Conservation (phyloP, 2,329 filamentous ascomycete species). For the Fragosphaeria purpurea region DNA sequence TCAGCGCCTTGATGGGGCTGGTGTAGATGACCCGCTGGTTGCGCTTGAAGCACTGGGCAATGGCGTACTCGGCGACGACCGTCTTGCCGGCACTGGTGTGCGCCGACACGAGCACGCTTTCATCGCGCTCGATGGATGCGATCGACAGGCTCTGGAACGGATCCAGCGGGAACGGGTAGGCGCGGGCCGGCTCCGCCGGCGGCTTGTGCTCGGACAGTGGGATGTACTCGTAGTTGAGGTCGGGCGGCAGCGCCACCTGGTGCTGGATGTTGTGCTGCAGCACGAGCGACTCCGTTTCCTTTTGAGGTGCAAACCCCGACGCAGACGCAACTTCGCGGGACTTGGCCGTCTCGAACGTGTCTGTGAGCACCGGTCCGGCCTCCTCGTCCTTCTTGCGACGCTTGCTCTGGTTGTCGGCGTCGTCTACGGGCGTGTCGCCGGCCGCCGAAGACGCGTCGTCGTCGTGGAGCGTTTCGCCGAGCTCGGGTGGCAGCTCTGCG, state of each 20-base stretch:
- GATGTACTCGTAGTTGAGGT: constrained; percentile 87
- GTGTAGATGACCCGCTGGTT: constrained; percentile 99
- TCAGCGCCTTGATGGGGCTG: constrained; percentile 96
- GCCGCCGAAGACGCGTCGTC: constrained; percentile 13
- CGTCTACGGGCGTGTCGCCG: constrained; percentile 25
- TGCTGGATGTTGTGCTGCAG: constrained; percentile 97
- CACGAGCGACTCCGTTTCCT: constrained; percentile 62
- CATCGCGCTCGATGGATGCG: constrained; percentile 86
- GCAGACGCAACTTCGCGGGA: constrained; percentile 81
- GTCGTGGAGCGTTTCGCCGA: constrained; percentile 26
- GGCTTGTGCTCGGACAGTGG: constrained; percentile 91
- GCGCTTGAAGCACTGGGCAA: constrained; percentile 91
- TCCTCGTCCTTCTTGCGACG: constrained; percentile 50
- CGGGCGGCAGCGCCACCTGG: constrained; percentile 88
- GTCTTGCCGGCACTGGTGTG: constrained; percentile 98
- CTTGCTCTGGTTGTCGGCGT: constrained; percentile 42
- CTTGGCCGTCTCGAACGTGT: constrained; percentile 90
- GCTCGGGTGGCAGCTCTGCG: constrained; percentile 14
- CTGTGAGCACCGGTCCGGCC: constrained; percentile 69
- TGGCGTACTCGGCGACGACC: constrained; percentile 95
- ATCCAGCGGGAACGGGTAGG: constrained; percentile 84
- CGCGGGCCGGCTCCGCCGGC: constrained; percentile 75
- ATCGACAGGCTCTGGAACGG: constrained; percentile 95
- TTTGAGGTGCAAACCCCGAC: constrained; percentile 52
- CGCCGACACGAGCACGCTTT: constrained; percentile 93